Conservation (phyloP, 768 basidiomycete genomes). For the Lanmaoa rubissima region DNA sequence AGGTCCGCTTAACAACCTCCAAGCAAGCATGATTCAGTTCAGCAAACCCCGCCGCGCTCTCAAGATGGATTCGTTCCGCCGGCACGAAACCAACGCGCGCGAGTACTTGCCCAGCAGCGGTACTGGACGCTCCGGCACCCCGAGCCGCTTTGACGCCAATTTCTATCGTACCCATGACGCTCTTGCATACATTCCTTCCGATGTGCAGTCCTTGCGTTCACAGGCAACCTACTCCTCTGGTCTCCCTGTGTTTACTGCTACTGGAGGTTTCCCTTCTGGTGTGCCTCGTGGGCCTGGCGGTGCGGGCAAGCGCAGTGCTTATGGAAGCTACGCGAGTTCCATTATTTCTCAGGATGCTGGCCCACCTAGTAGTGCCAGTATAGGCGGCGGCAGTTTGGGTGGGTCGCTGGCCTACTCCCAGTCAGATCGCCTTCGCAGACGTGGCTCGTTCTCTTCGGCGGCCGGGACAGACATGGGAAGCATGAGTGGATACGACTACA, state of each 20-base stretch:
- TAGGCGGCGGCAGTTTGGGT: conserved; percentile 49
- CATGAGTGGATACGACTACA: conserved; percentile 75
- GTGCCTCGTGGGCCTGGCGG: conserved; percentile 57
- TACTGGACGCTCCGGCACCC: conserved; percentile 72
- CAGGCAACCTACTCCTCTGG: conserved; percentile 96
- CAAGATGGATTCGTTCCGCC: conserved; percentile 91
- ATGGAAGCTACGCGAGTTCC: conserved; percentile 82
- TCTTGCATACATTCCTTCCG: conserved; percentile 90
- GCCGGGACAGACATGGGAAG: conserved; percentile 78
- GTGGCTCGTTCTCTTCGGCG: conserved; percentile 74
- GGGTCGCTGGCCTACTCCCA: conserved; percentile 81
- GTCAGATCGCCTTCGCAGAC: conserved; percentile 80
- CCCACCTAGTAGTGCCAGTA: conserved; percentile 55
- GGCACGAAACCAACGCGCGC: conserved; percentile 88
- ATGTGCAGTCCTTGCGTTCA: conserved; percentile 92
- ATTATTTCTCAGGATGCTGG: conserved; percentile 91
- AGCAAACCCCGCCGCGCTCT: conserved; percentile 93
- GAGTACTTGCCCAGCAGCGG: conserved; percentile 57
- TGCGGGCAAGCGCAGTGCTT: conserved; percentile 71
- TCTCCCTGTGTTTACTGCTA: conserved; percentile 76
- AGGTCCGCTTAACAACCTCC: conserved; percentile 93
- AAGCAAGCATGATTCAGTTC: conserved; percentile 99
- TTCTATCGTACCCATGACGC: conserved; percentile 97
- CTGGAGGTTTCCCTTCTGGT: conserved; percentile 68
- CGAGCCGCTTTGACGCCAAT: conserved; percentile 91